phyloP scores from a whole-genome alignment of 345 rosid genomes.

The Luvunga scandens region DNA sequence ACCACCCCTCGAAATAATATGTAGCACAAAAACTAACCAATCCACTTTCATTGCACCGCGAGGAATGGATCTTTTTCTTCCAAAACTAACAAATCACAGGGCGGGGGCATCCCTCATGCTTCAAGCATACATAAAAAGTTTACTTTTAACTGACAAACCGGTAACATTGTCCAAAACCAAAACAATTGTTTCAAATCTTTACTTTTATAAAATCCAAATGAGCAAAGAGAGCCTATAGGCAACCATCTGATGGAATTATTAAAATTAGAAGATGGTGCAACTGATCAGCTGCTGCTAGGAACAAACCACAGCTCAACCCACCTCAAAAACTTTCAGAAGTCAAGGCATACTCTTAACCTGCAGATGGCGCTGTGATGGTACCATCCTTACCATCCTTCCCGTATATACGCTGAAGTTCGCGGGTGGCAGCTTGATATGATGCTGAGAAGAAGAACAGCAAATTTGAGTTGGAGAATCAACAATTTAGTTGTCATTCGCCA shows the following conservation, averaged over 20 bases:
- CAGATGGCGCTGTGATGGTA: conserved; percentile 24
- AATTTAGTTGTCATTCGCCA: conserved; percentile 19
- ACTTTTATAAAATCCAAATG: not conserved
- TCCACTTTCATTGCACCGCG: too few species aligned
- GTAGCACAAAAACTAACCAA: too few species aligned
- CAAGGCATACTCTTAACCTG: conserved; percentile 25
- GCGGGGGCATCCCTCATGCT: not conserved
- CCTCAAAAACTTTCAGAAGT: conserved; percentile 7
- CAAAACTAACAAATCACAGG: too few species aligned
- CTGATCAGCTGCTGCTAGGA: conserved; percentile 12
- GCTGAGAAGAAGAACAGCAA: conserved; percentile 31
- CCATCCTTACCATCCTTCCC: conserved; percentile 56
- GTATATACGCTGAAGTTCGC: conserved; percentile 61
- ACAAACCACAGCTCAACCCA: conserved; percentile 20
- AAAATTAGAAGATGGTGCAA: conserved; percentile 2
- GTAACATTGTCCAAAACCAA: not conserved
- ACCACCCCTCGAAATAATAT: too few species aligned
- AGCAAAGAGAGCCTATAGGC: not conserved
- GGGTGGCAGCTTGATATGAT: conserved; percentile 63
- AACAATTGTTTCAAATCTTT: not conserved
- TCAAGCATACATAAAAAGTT: not conserved
- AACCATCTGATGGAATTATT: conserved; percentile 15
- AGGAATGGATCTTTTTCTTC: too few species aligned
- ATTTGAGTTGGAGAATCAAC: conserved; percentile 6
- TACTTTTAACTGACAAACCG: not conserved